Base-by-base conservation (phyloP, 148 eudicot species). In the Arctostaphylos glauca region DNA sequence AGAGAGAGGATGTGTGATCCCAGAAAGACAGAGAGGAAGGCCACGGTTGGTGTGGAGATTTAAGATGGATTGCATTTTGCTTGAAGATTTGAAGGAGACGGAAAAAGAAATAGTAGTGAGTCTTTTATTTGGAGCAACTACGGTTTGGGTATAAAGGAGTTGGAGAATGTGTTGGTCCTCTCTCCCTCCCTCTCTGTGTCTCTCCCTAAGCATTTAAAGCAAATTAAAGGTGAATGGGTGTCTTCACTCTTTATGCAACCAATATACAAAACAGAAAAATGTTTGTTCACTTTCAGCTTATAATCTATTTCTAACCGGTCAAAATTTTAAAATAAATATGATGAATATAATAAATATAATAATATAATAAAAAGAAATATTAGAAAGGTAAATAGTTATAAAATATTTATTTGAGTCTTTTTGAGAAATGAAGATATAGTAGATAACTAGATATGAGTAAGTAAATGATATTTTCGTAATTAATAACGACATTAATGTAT, bases 21-120 rank as follows among this genome's bases (percentile, higher is more conserved):
- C 84, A 4, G 88, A 83, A 25, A 86, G 84, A 47, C 86, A 86
- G 25, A 86, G 78, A 25, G 88, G 88, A 50, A 86, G 84, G 18
- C 86, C 86, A 76, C 14, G 53, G 88, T 72, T 83, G 85, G 23
- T 54, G 1, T 76, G 74, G 83, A 80, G 64, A 81, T 67, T 86
- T 55, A 83, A 62, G 76, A 58, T 80, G 79, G 79, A 58, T 79
- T 59, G 86, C 86, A 84, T 84, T 79, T 84, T 84, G 41, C 9
- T 23, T 5, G 47, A 5, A 25, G 48, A 19, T n/a, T 14, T 4
- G 48, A 59, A 56, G 60, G 60, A 25, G 43, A 43, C 5, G 67
- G 18, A 49, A 44, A 25, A 31, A 49, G n/a, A 53, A 67, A 25
- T 21, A 47, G 31, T 50, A 67, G 9, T 3, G 66, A 53, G 54